Base-by-base conservation (phyloP, 352 stramenopile genomes). In the Globisporangium lucens region DNA sequence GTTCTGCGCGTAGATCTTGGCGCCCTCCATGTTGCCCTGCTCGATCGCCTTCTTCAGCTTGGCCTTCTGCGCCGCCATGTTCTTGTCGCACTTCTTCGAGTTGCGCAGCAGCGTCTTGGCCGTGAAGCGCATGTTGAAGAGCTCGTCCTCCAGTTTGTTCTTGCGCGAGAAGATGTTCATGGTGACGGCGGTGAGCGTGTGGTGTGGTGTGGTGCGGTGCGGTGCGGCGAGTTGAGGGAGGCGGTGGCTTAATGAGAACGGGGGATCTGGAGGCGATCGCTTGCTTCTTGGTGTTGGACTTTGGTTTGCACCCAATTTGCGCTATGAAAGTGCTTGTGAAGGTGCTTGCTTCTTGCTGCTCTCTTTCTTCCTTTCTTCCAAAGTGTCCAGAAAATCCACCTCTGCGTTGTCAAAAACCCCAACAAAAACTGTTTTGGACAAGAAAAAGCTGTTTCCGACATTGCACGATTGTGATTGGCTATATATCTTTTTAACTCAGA, bases 1-100 rank as follows among this genome's bases (percentile, higher is more conserved):
- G 68, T 96, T 95, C 75, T 91, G 95, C 59, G 95, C 97, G 80
- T 99, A 99, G 75, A 99, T 99, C 69, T 97, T 97, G 56, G 97
- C 97, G 33, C 96, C 96, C 69, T 99, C 97, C 75, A 97, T 97
- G 82, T 99, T 99, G 55, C 96, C 95, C 74, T 98, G 89, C 80
- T 97, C 83, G 68, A 97, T 96, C 52, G 95, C 94, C 72, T 99
- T 98, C 79, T 99, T 99, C 24, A 99, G 82, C 75, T 99, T 99
- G 53, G 78, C 69, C 72, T 98, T 97, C 57, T 97, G 91, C 51
- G 75, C 78, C 53, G 93, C 90, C 79, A 99, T 94, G 76, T 98
- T 99, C 83, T 99, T 99, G 70, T 99, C 96, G 75, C 96, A 99
- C 75, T 99, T 99, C 74, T 98, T 98, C 47, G 94, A 74, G 73